Evolutionary conservation across 768 basidiomycete species (phyloP).

Genomic region (Coprinellus aureogranulatus): DNA sequence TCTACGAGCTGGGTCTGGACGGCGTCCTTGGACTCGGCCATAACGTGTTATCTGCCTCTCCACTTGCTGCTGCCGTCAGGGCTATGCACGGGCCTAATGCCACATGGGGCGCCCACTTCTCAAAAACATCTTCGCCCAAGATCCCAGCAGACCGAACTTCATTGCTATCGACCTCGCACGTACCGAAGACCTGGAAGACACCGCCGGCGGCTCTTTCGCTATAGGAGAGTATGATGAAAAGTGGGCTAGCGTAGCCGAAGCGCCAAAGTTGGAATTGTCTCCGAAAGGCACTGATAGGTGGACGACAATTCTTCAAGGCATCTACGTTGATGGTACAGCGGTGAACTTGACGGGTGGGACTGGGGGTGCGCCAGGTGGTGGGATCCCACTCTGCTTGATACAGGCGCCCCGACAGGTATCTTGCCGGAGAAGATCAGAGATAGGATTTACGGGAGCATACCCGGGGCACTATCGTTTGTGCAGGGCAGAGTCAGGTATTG

Average conservation of each 20-base stretch:
- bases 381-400: conserved; percentile 18
- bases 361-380: conserved; percentile 21
- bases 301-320: conserved; percentile 40
- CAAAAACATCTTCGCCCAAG: conserved; percentile 37
- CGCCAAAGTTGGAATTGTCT: conserved; percentile 31
- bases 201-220: conserved; percentile 34
- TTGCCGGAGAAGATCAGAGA: neutral
- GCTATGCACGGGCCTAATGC: conserved; percentile 18
- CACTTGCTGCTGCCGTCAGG: conserved; percentile 26
- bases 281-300: conserved; percentile 38
- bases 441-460: conserved; percentile 31
- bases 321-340: conserved; percentile 31
- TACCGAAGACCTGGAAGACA: conserved; percentile 36
- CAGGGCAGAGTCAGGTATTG: conserved; percentile 25
- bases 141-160: conserved; percentile 33
- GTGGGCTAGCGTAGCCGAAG: conserved; percentile 26
- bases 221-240: conserved; percentile 42
- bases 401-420: conserved; percentile 1
- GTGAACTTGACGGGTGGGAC: conserved; percentile 29
- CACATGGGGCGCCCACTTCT: conserved; percentile 35
- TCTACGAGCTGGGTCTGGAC: conserved; percentile 23
- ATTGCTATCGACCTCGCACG: conserved; percentile 42
- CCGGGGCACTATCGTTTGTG: conserved; percentile 11
- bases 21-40: conserved; percentile 37
- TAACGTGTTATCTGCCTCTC: conserved; percentile 26